A percentile compares a stretch with the other conserved stretches of the same genome.
Evolutionary conservation across 352 stramenopile genomes (phyloP).

Genomic region (Pythium monospermum): DNA sequence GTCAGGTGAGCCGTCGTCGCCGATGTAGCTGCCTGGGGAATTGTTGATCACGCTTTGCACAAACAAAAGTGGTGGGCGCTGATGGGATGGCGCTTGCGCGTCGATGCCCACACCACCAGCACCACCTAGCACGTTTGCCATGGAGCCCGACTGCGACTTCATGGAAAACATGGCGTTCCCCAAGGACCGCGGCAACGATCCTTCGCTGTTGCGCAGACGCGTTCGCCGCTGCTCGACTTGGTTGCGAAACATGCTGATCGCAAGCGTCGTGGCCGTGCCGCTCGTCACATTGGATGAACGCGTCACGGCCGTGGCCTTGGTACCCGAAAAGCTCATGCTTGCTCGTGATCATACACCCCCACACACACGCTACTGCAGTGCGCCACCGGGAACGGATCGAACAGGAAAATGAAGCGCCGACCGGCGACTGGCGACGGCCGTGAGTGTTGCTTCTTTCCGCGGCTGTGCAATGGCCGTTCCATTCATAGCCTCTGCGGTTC

Average conservation of each 20-base stretch:
- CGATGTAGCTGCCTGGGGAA: constrained; percentile 29
- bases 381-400: background rate
- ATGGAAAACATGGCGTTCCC: background rate
- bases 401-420: background rate
- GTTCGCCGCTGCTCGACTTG: constrained; percentile 31
- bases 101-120: background rate
- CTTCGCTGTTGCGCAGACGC: constrained; percentile 17
- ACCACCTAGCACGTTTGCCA: constrained; percentile 2
- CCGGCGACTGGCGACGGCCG: too few species aligned
- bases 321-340: constrained; percentile 2
- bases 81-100: background rate
- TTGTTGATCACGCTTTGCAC: constrained; percentile 44
- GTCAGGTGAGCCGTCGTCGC: constrained; percentile 35
- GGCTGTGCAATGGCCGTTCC: too few species aligned
- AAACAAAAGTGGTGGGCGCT: constrained; percentile 12
- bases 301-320: constrained; percentile 16
- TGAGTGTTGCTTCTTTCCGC: too few species aligned
- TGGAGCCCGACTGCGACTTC: constrained; percentile 5
- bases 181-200: background rate
- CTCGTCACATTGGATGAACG: constrained; percentile 6
- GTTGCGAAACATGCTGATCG: constrained; percentile 30
- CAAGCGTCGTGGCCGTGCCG: constrained; percentile 30
- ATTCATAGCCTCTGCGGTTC: constrained; percentile 4
- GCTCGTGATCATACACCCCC: too few species aligned
- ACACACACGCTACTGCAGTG: too few species aligned